Evolutionary conservation across 148 eudicot species (phyloP).

Genomic region (Hydrangea macrophylla): DNA sequence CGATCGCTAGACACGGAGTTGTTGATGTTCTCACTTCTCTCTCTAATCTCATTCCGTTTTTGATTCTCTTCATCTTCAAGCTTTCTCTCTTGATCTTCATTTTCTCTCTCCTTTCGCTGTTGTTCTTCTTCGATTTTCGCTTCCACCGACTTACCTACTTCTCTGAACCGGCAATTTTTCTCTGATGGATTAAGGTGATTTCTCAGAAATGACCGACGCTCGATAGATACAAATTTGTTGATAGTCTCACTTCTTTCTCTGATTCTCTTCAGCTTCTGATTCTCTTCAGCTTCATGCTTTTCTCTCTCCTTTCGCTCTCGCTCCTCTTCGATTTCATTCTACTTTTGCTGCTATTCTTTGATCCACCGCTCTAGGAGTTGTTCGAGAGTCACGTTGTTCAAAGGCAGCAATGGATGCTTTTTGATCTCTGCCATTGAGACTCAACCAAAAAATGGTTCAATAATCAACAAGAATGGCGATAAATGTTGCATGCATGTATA

Average conservation of each 20-base stretch:
- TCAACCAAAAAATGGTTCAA: neutral
- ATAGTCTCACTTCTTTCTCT: neutral
- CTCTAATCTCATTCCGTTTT: neutral
- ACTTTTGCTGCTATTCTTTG: neutral
- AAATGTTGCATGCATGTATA: neutral
- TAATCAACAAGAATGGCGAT: neutral
- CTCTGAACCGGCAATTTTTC: too few species aligned
- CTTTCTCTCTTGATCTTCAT: neutral
- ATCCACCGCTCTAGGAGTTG: constrained; percentile 26
- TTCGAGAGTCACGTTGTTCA: constrained; percentile 25
- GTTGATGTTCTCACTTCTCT: neutral
- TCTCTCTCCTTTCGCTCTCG: neutral
- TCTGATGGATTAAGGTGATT: too few species aligned
- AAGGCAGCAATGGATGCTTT: constrained; percentile 4
- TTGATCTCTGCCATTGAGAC: neutral
- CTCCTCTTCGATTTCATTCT: neutral
- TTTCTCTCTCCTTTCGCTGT: neutral
- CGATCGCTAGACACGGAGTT: neutral
- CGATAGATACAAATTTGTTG: too few species aligned
- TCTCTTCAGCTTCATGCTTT: neutral
- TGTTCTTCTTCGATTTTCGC: neutral
- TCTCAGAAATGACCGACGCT: too few species aligned
- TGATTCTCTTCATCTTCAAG: neutral
- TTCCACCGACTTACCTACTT: neutral
- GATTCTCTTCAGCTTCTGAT: neutral